phyloP scores from a whole-genome alignment of 1,284 basidiomycete species.

The Leccinum pachyderme region DNA sequence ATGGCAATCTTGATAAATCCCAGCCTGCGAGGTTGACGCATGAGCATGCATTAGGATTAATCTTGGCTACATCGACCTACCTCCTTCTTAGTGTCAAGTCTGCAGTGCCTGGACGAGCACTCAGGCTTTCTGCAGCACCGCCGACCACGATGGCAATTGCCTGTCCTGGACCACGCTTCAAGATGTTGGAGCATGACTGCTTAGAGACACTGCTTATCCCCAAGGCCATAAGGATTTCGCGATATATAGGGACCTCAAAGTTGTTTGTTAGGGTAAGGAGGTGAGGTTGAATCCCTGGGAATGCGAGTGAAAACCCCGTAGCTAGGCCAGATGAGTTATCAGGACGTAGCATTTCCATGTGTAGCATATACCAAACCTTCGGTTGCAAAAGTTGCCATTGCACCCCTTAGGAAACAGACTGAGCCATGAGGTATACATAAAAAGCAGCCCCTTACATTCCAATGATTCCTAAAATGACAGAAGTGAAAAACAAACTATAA shows the following conservation, averaged over 20 bases:
- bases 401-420: slow-evolving; percentile 59
- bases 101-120: slow-evolving; percentile 91
- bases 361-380: slow-evolving; percentile 55
- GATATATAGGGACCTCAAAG: slow-evolving; percentile 91
- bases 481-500: background rate
- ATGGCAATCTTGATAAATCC: slow-evolving; percentile 98
- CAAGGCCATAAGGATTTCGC: slow-evolving; percentile 83
- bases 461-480: slow-evolving; percentile 65
- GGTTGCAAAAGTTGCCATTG: slow-evolving; percentile 90
- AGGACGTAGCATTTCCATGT: background rate
- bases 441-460: slow-evolving; percentile 72
- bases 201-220: slow-evolving; percentile 94
- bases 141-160: slow-evolving; percentile 96
- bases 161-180: slow-evolving; percentile 55
- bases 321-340: slow-evolving; percentile 43
- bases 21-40: slow-evolving; percentile 42
- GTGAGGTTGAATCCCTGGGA: slow-evolving; percentile 91
- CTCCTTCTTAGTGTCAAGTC: slow-evolving; percentile 87
- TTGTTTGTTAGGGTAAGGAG: slow-evolving; percentile 90
- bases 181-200: slow-evolving; percentile 85
- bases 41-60: background rate
- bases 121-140: slow-evolving; percentile 92
- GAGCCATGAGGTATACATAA: background rate
- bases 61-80: slow-evolving; percentile 33
- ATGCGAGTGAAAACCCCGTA: slow-evolving; percentile 87